Percentiles rank a stretch among this genome's conserved stretches.
Conservation (phyloP, 441 rosid species). For the Erysimum cheiri region DNA sequence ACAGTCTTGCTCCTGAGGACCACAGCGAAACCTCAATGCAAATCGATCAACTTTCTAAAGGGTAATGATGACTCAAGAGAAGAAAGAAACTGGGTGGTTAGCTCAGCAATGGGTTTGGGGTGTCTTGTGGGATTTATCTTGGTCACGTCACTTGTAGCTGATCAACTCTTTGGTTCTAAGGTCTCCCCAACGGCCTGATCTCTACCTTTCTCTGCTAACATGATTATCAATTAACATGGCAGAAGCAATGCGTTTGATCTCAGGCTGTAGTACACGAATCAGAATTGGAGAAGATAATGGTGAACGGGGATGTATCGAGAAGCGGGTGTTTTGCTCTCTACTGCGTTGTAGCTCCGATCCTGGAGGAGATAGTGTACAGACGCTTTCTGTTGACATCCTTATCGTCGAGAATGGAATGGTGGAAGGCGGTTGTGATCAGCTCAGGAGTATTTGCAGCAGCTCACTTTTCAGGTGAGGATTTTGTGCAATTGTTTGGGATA, state of each 20-base stretch:
- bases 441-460: conserved; percentile 73
- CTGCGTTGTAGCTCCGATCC: conserved; percentile 65
- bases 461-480: conserved; percentile 75
- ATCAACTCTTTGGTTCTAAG: conserved; percentile 53
- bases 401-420: conserved; percentile 65
- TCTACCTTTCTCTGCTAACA: not conserved
- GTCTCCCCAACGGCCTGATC: conserved; percentile 37
- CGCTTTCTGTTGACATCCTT: conserved; percentile 75
- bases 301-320: conserved; percentile 54
- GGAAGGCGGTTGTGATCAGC: conserved; percentile 61
- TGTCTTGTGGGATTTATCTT: conserved; percentile 58
- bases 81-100: conserved; percentile 66
- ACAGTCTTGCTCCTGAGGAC: conserved; percentile 56
- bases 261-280: conserved; percentile 62
- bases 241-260: conserved; percentile 20
- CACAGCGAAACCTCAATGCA: conserved; percentile 54
- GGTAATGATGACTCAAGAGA: conserved; percentile 25
- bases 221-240: not conserved
- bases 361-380: conserved; percentile 87
- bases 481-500: conserved; percentile 62
- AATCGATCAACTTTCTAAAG: conserved; percentile 51
- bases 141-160: conserved; percentile 57
- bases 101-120: conserved; percentile 65
- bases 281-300: conserved; percentile 62
- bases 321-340: conserved; percentile 58